Percentiles rank a stretch among this genome's conserved stretches.
phyloP scores from a whole-genome alignment of 2,329 filamentous ascomycete genomes.

The Penicillium sp. region DNA sequence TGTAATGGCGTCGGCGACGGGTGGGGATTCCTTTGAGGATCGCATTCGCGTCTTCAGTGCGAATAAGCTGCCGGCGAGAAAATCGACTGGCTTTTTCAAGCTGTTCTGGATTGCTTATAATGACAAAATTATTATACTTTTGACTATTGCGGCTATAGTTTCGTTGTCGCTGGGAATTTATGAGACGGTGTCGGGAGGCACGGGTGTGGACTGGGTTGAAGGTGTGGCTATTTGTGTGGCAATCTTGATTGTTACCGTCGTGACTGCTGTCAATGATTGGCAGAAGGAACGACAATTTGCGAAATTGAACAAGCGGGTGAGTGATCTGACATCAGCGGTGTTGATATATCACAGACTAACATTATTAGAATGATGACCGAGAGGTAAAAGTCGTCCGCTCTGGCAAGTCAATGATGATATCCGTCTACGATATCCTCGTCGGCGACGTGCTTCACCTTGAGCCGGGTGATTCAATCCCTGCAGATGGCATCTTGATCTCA shows the following conservation, averaged over 20 bases:
- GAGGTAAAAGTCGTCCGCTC: slow-evolving; percentile 66
- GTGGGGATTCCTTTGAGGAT: slow-evolving; percentile 48
- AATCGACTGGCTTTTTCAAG: slow-evolving; percentile 58
- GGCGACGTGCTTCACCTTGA: slow-evolving; percentile 69
- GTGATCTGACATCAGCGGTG: slow-evolving; percentile 3
- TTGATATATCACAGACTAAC: slow-evolving; percentile 15
- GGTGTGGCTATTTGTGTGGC: slow-evolving; percentile 66
- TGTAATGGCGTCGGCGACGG: slow-evolving; percentile 5
- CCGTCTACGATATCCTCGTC: slow-evolving; percentile 65
- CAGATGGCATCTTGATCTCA: slow-evolving; percentile 67
- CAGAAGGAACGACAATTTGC: slow-evolving; percentile 66
- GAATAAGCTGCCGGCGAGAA: slow-evolving; percentile 63
- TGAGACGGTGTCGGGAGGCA: slow-evolving; percentile 56
- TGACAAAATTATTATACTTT: slow-evolving; percentile 69
- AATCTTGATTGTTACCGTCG: slow-evolving; percentile 62
- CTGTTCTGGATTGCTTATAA: slow-evolving; percentile 70
- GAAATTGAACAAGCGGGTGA: slow-evolving; percentile 55
- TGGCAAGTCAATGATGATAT: slow-evolving; percentile 62
- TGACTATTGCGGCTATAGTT: slow-evolving; percentile 66
- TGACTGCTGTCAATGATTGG: slow-evolving; percentile 65
- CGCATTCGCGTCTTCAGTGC: slow-evolving; percentile 59
- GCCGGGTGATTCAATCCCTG: slow-evolving; percentile 68
- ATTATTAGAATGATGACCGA: slow-evolving; percentile 60
- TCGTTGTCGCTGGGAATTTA: slow-evolving; percentile 70
- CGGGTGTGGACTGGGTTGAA: slow-evolving; percentile 63